Base-by-base conservation (phyloP, 345 rosid species). In the Chamaenerion angustifolium region DNA sequence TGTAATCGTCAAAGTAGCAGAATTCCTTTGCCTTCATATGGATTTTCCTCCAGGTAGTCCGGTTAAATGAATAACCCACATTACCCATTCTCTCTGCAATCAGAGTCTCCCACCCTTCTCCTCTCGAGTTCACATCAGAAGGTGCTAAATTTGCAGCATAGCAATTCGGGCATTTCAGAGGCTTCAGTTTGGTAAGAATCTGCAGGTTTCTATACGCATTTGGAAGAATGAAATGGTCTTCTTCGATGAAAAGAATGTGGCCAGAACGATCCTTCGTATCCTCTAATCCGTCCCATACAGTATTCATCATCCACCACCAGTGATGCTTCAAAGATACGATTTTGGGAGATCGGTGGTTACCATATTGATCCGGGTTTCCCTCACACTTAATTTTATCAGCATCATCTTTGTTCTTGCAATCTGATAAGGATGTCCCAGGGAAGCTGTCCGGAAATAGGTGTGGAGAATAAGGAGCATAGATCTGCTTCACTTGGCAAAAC, bases 281-380 rank as follows among this genome's bases (percentile, higher is more conserved):
- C 37, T 69, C 58, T 51, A 87, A 60, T 19, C 98, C 96, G 71
- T 92, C 96, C 96, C 98, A 92, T 23, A 84, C 83, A 0, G 84
- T 82, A 64, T 92, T 92, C 96, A 92, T 92, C 98, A 92, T 87
- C 98, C 96, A 92, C 98, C 98, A 92, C 98, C 98, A 92, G 52
- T 92, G 98, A 71, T 92, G 98, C 81, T 92, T 92, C 80, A 92
- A 64, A 9, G 98, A 82, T 42, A 88, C 96, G 37, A 88, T 80
- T 68, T 76, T 82, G 1, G 94, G 83, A 14, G 83, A 79, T 43
- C 96, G 60, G 40, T 92, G 90, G 64, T 92, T 77, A 58, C 98
- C 98, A 64, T 82, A 92, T 72, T 92, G 98, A 73, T 92, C 98
- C 0, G 95, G 81, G 71, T 71, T 80, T 16, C 98, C 96, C 7